These are phyloP conservation scores for Claviceps capensis DNA, from an alignment of 2,329 filamentous ascomycete species.

Conservation along the genomic window DNA sequence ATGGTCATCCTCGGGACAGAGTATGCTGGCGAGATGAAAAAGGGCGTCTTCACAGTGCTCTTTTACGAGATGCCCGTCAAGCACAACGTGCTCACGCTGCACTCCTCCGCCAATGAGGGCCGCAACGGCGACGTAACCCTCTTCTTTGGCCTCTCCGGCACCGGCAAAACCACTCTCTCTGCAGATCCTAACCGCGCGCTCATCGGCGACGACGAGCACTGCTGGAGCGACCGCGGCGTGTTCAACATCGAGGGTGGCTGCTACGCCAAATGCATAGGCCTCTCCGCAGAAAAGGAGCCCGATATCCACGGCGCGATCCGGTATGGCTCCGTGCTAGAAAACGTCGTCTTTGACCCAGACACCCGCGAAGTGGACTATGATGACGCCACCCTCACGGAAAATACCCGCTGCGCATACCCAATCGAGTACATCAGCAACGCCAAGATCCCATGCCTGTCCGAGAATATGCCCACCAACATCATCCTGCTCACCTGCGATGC, in stretches of 20 bases:
- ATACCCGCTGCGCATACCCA: conserved; percentile 95
- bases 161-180: conserved; percentile 95
- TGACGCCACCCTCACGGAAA: conserved; percentile 87
- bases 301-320: conserved; percentile 94
- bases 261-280: conserved; percentile 97
- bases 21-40: conserved; percentile 78
- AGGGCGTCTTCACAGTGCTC: conserved; percentile 95
- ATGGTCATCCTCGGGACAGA: conserved; percentile 99
- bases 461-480: conserved; percentile 89
- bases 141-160: conserved; percentile 97
- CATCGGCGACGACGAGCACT: conserved; percentile 99
- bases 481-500: conserved; percentile 97
- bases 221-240: conserved; percentile 91
- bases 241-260: conserved; percentile 99
- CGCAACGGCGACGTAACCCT: conserved; percentile 90
- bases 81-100: conserved; percentile 95
- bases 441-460: conserved; percentile 89
- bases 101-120: conserved; percentile 97
- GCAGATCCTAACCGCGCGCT: conserved; percentile 91
- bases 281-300: conserved; percentile 96
- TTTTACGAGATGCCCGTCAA: conserved; percentile 99
- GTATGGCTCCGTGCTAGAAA: conserved; percentile 95
- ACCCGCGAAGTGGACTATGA: conserved; percentile 93
- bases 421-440: conserved; percentile 99
- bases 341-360: conserved; percentile 89